A percentile compares a stretch with the other conserved stretches of the same genome.
Conservation (phyloP, 768 basidiomycete genomes). For the Coprinopsis cinerea region DNA sequence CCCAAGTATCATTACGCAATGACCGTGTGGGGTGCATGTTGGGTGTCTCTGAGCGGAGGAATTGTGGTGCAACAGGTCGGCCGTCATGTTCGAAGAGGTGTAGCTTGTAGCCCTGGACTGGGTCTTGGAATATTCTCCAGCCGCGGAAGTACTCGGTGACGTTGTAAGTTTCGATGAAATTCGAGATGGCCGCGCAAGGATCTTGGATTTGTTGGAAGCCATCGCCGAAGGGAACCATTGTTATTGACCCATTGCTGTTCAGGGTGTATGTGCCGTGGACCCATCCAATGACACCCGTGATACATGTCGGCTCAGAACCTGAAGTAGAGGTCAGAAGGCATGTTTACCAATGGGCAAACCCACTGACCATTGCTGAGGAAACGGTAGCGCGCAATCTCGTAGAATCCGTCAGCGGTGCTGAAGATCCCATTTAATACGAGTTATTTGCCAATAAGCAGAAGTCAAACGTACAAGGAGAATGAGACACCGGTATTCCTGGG, state of each 20-base stretch:
- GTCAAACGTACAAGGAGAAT: slow-evolving; percentile 76
- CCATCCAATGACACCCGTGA: slow-evolving; percentile 85
- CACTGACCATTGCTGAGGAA: slow-evolving; percentile 78
- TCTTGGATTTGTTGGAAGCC: slow-evolving; percentile 95
- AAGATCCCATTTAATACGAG: slow-evolving; percentile 4
- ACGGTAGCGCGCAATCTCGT: slow-evolving; percentile 88
- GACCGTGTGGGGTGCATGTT: slow-evolving; percentile 79
- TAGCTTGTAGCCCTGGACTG: slow-evolving; percentile 55
- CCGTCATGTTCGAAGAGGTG: slow-evolving; percentile 80
- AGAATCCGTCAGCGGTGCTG: slow-evolving; percentile 71
- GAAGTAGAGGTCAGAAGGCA: background rate
- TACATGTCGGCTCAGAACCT: slow-evolving; percentile 85
- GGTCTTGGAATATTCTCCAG: slow-evolving; percentile 76
- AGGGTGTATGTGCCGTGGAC: slow-evolving; percentile 76
- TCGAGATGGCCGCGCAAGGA: slow-evolving; percentile 83
- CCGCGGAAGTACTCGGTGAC: slow-evolving; percentile 53
- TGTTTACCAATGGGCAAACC: background rate
- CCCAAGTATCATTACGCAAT: slow-evolving; percentile 50
- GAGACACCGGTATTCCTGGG: slow-evolving; percentile 83
- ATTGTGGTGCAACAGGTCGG: slow-evolving; percentile 64
- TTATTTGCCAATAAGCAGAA: background rate
- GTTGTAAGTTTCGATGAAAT: slow-evolving; percentile 84
- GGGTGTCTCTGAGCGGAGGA: slow-evolving; percentile 61
- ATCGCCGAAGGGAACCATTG: slow-evolving; percentile 70
- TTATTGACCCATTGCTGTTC: slow-evolving; percentile 73